Conservation (phyloP, 495 filamentous ascomycete genomes). For the Daldinia vernicosa region DNA sequence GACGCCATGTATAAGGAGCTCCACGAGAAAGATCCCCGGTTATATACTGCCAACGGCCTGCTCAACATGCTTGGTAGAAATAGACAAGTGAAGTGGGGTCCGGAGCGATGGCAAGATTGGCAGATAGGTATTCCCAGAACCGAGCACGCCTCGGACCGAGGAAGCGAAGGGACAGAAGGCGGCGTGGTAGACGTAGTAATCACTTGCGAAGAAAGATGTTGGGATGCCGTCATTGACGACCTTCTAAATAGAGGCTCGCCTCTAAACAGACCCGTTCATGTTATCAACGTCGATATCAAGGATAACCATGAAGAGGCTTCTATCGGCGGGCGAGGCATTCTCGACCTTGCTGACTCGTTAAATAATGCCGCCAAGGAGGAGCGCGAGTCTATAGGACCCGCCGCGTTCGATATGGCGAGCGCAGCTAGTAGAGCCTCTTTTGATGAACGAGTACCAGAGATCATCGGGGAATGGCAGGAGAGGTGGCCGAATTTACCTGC, state of each 20-base stretch:
- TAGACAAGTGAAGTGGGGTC: conserved; percentile 88
- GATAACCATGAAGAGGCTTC: conserved; percentile 98
- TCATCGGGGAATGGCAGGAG: conserved; percentile 96
- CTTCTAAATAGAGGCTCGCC: conserved; percentile 81
- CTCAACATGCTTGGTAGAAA: conserved; percentile 97
- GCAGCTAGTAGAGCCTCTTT: conserved; percentile 76
- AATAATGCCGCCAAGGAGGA: conserved; percentile 86
- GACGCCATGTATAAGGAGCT: conserved; percentile 91
- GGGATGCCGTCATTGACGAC: conserved; percentile 98
- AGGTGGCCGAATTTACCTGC: conserved; percentile 90
- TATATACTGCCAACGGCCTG: conserved; percentile 92
- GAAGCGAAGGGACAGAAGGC: conserved; percentile 81
- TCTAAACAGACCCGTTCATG: conserved; percentile 90
- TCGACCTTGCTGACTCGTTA: conserved; percentile 87
- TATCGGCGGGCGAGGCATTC: conserved; percentile 88
- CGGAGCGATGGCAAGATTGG: conserved; percentile 99
- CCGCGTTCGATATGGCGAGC: conserved; percentile 73
- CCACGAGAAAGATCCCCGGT: conserved; percentile 79
- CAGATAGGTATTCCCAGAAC: conserved; percentile 82
- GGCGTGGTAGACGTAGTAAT: conserved; percentile 95
- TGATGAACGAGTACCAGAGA: conserved; percentile 92
- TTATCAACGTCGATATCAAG: conserved; percentile 97
- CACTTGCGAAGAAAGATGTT: conserved; percentile 97
- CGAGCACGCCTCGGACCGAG: conserved; percentile 69
- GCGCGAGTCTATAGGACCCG: conserved; percentile 66